Conservation (phyloP, 2,329 filamentous ascomycete genomes). For the Clonostachys rosea region DNA sequence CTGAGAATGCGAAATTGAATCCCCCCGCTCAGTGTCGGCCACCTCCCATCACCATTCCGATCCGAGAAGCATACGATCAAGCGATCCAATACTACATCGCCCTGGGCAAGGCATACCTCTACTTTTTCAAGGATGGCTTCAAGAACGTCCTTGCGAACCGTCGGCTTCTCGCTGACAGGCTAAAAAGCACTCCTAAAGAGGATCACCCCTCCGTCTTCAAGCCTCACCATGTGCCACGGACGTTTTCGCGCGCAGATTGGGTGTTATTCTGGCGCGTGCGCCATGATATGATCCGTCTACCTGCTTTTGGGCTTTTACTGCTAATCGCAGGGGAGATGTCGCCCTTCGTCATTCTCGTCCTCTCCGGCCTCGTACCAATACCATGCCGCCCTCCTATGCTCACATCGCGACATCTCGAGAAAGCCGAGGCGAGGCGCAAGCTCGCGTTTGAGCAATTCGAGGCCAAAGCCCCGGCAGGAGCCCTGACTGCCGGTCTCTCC, state of each 20-base stretch:
- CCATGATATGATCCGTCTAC: conserved; percentile 73
- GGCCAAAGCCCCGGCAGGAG: conserved; percentile 23
- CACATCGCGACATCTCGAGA: conserved; percentile 50
- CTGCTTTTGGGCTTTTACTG: conserved; percentile 72
- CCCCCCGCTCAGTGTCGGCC: conserved; percentile 70
- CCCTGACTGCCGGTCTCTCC: conserved; percentile 22
- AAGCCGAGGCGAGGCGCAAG: conserved; percentile 46
- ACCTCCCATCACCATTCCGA: conserved; percentile 60
- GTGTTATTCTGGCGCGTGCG: conserved; percentile 64
- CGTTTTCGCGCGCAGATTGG: conserved; percentile 59
- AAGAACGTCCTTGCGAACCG: conserved; percentile 70
- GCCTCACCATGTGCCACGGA: conserved; percentile 22
- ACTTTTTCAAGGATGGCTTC: conserved; percentile 85
- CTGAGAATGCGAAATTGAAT: conserved; percentile 46
- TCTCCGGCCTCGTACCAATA: conserved; percentile 69
- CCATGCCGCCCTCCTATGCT: conserved; percentile 82
- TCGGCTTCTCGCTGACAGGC: conserved; percentile 39
- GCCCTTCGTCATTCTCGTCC: conserved; percentile 68
- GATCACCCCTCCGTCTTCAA: conserved; percentile 40
- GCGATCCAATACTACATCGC: conserved; percentile 44
- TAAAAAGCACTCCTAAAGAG: conserved; percentile 40
- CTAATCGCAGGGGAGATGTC: conserved; percentile 82
- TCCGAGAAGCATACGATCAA: conserved; percentile 31
- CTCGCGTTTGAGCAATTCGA: conserved; percentile 40
- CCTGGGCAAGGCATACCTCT: conserved; percentile 70